Evolutionary conservation across 768 basidiomycete species (phyloP).

Genomic region (Ramaria sp.): DNA sequence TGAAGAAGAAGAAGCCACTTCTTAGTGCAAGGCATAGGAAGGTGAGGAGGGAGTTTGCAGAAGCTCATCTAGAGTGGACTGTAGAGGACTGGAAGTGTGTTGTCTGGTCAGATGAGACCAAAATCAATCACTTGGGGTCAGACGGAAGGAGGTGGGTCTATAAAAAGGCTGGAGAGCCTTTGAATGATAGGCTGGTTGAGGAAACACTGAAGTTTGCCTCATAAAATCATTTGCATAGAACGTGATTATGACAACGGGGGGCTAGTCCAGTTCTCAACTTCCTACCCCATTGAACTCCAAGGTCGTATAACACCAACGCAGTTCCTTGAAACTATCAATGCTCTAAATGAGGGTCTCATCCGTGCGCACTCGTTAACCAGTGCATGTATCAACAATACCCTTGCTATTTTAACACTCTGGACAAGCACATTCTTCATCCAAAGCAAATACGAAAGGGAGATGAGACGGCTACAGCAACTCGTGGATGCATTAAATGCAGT

Average conservation of each 20-base stretch:
- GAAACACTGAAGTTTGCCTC: too few species aligned
- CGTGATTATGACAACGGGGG: conserved; percentile 90
- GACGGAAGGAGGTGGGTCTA: too few species aligned
- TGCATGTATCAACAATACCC: conserved; percentile 65
- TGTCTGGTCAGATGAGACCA: too few species aligned
- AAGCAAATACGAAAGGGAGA: conserved; percentile 82
- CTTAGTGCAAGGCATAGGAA: too few species aligned
- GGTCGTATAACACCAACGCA: conserved; percentile 86
- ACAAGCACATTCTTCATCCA: conserved; percentile 55
- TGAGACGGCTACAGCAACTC: conserved; percentile 49
- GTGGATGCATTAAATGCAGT: conserved; percentile 64
- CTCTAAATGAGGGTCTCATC: conserved; percentile 80
- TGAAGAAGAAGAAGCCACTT: too few species aligned
- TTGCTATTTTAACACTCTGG: conserved; percentile 75
- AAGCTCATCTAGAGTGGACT: too few species aligned
- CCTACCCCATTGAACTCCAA: conserved; percentile 87
- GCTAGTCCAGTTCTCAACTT: conserved; percentile 77
- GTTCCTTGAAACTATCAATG: conserved; percentile 83
- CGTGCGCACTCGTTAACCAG: conserved; percentile 71
- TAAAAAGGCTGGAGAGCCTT: too few species aligned
- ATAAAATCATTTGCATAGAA: conserved; percentile 87
- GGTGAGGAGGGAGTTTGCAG: too few species aligned
- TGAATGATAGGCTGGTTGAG: too few species aligned
- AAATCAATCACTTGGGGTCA: too few species aligned
- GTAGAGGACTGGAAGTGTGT: too few species aligned